Percentiles rank a stretch among this genome's conserved stretches.
These are phyloP conservation scores for Fusarium cyanostomum DNA, from an alignment of 2,329 filamentous ascomycete genomes.

Conservation along the genomic window DNA sequence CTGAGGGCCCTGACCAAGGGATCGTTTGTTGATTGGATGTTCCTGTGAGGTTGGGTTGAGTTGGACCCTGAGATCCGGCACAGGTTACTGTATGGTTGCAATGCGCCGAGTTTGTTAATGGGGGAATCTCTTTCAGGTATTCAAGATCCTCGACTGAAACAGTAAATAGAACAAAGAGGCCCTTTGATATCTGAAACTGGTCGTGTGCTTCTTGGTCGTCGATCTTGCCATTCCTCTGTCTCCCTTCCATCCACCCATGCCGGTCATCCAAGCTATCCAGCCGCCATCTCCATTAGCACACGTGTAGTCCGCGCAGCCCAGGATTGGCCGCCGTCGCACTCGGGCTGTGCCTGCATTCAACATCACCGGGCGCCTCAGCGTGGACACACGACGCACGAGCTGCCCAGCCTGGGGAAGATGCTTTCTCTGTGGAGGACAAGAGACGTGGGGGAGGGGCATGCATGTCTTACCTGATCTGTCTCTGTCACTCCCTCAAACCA, in stretches of 20 bases:
- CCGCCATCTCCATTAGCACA: conserved; percentile 32
- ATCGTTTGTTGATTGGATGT: not conserved
- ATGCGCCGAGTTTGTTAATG: too few species aligned
- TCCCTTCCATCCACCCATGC: not conserved
- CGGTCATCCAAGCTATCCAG: conserved; percentile 3
- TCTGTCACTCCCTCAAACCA: too few species aligned
- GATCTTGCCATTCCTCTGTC: not conserved
- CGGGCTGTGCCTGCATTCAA: not conserved
- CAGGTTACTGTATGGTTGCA: too few species aligned
- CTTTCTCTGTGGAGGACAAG: not conserved
- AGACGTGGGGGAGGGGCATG: conserved; percentile 2
- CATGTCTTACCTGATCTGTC: not conserved
- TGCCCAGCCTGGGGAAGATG: not conserved
- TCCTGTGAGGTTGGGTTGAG: not conserved
- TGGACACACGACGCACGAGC: conserved; percentile 34
- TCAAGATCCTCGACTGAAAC: too few species aligned
- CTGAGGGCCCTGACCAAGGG: conserved; percentile 7
- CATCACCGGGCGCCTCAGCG: conserved; percentile 30
- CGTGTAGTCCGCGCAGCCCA: conserved; percentile 38
- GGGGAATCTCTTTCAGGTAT: too few species aligned
- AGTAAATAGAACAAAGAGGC: not conserved
- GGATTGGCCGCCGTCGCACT: conserved; percentile 35
- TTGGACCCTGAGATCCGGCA: conserved; percentile 21
- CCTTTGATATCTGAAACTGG: conserved; percentile 3
- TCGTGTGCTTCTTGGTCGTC: conserved; percentile 27